phyloP scores from a whole-genome alignment of 202 grass and related monocot genomes.

The Miscanthus sacchariflorus region DNA sequence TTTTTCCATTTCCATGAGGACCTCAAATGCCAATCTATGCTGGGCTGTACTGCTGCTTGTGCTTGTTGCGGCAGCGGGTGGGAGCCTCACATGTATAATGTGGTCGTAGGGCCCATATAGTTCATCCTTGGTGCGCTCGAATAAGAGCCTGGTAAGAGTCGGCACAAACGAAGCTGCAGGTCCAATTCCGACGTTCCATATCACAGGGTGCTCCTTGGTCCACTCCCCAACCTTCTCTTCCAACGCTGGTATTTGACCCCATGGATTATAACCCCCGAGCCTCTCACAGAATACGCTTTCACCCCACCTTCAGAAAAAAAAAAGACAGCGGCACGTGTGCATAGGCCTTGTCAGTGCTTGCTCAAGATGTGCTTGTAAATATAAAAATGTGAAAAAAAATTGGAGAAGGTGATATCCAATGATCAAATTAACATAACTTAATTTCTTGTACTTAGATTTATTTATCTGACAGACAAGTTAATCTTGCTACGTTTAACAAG shows the following conservation, averaged over 20 bases:
- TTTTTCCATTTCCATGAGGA: neutral
- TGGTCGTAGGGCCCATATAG: neutral
- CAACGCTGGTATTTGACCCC: neutral
- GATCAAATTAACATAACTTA: no score
- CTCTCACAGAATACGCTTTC: neutral
- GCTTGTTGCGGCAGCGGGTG: neutral
- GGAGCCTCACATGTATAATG: neutral
- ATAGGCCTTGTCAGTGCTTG: no score
- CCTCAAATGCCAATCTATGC: neutral
- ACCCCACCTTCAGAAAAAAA: no score
- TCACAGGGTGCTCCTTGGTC: neutral
- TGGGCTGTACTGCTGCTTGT: neutral
- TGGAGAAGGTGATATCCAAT: no score
- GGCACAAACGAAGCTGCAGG: neutral
- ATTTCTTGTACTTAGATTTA: no score
- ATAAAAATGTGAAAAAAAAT: no score
- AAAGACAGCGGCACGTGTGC: no score
- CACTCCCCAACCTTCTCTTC: neutral
- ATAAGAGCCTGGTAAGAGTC: neutral
- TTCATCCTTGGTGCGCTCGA: neutral
- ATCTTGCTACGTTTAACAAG: no score
- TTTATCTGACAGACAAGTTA: no score
- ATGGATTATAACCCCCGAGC: no score
- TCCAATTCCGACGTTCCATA: slow-evolving; percentile 9
- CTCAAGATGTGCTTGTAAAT: no score